phyloP scores from a whole-genome alignment of 495 filamentous ascomycete species.

The Alectoria sarmentosa region DNA sequence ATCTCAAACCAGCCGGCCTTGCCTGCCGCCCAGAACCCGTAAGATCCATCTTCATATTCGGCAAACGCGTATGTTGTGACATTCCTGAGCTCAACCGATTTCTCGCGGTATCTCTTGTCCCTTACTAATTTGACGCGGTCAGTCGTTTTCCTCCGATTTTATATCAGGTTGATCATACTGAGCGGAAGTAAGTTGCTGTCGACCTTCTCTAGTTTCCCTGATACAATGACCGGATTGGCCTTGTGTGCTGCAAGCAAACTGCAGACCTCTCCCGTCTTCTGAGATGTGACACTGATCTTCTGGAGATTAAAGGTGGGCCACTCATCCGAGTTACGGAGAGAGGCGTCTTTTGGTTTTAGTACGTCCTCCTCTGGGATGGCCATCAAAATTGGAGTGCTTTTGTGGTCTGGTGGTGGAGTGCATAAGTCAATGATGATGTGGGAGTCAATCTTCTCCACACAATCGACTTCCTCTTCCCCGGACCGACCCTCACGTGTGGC shows the following conservation, averaged over 20 bases:
- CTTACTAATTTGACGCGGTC: slow-evolving; percentile 34
- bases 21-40: slow-evolving; percentile 69
- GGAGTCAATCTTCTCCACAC: too few relatives aligned
- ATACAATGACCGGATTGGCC: slow-evolving; percentile 48
- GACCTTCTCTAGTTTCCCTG: slow-evolving; percentile 44
- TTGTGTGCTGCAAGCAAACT: slow-evolving; percentile 48
- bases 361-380: slow-evolving; percentile 44
- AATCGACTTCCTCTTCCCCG: too few relatives aligned
- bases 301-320: slow-evolving; percentile 51
- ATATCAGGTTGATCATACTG: slow-evolving; percentile 28
- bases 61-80: slow-evolving; percentile 65
- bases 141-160: slow-evolving; percentile 21
- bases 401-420: background rate
- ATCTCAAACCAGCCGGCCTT: slow-evolving; percentile 75
- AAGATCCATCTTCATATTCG: slow-evolving; percentile 50
- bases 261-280: slow-evolving; percentile 43
- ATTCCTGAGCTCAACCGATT: slow-evolving; percentile 56
- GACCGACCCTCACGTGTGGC: too few relatives aligned
- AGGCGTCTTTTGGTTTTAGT: slow-evolving; percentile 47
- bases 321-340: slow-evolving; percentile 49
- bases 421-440: background rate
- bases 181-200: slow-evolving; percentile 39
- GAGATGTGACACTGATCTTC: slow-evolving; percentile 45
- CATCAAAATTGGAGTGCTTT: slow-evolving; percentile 25
- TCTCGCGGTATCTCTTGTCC: slow-evolving; percentile 40